Evolutionary conservation across 768 basidiomycete genomes (phyloP).

Genomic region (Chalciporus pseudorubinellus): DNA sequence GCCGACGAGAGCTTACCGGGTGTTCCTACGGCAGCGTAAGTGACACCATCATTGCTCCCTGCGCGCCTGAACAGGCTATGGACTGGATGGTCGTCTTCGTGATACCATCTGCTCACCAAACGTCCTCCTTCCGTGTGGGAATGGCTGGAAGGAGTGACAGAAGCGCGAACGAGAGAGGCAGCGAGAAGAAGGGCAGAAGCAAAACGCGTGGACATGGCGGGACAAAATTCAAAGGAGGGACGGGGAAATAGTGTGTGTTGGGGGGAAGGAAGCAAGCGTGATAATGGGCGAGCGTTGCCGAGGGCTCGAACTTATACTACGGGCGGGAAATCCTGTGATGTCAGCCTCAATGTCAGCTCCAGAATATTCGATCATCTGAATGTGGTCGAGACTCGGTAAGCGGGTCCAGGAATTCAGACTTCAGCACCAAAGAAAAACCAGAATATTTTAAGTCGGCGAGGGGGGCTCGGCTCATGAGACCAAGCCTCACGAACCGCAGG

Average conservation of each 20-base stretch:
- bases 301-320: slow-evolving; percentile 25
- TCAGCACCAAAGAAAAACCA: not conserved
- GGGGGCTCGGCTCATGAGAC: not conserved
- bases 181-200: slow-evolving; percentile 26
- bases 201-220: slow-evolving; percentile 25
- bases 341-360: slow-evolving; percentile 26
- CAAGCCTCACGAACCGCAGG: not conserved
- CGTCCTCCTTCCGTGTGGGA: slow-evolving; percentile 17
- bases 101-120: slow-evolving; percentile 54
- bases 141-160: slow-evolving; percentile 17
- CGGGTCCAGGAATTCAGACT: slow-evolving; percentile 9
- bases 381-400: not conserved
- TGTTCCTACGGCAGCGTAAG: slow-evolving; percentile 58
- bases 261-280: slow-evolving; percentile 5
- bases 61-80: slow-evolving; percentile 62
- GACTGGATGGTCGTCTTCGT: slow-evolving; percentile 55
- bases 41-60: slow-evolving; percentile 40
- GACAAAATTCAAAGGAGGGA: slow-evolving; percentile 39
- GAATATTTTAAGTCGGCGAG: not conserved
- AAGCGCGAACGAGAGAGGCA: slow-evolving; percentile 19
- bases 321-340: slow-evolving; percentile 16
- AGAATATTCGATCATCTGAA: slow-evolving; percentile 15
- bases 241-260: slow-evolving; percentile 30
- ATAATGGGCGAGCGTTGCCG: slow-evolving; percentile 1
- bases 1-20: slow-evolving; percentile 40